Evolutionary conservation across 2,329 filamentous ascomycete species (phyloP).

Genomic region (Penicillium italicum): DNA sequence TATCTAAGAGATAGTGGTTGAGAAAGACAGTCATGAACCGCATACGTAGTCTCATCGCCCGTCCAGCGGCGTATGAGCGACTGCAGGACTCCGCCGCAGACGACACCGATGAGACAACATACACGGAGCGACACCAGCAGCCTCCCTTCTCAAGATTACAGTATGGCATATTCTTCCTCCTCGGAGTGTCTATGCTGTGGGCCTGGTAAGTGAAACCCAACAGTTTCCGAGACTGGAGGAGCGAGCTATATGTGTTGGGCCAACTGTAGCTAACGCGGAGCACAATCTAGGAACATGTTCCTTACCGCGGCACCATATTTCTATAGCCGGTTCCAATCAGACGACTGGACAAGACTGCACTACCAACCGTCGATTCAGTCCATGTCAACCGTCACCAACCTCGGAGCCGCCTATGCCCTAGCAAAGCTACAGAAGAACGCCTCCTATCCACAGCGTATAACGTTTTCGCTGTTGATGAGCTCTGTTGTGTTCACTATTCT

Average conservation of each 20-base stretch:
- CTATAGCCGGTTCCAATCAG: constrained; percentile 69
- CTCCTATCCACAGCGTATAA: constrained; percentile 85
- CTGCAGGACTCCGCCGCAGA: constrained; percentile 27
- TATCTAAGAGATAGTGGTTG: no score
- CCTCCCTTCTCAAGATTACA: constrained; percentile 73
- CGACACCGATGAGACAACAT: constrained; percentile 31
- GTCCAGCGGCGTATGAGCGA: constrained; percentile 32
- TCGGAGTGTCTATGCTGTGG: constrained; percentile 95
- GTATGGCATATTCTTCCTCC: constrained; percentile 77
- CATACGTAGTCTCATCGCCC: constrained; percentile 33
- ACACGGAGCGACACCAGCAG: constrained; percentile 8
- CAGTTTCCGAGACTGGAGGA: not conserved
- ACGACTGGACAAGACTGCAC: constrained; percentile 68
- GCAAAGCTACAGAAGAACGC: constrained; percentile 76
- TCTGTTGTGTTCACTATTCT: constrained; percentile 72
- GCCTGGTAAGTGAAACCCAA: constrained; percentile 65
- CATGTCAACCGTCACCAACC: constrained; percentile 79
- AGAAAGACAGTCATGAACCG: constrained; percentile 30
- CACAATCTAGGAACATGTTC: constrained; percentile 80
- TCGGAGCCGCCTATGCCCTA: constrained; percentile 70
- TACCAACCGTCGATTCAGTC: constrained; percentile 89
- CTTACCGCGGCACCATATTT: constrained; percentile 93
- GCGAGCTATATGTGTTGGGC: not conserved
- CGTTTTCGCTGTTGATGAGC: constrained; percentile 71
- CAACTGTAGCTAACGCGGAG: constrained; percentile 2